Evolutionary conservation across 805 yeast species (phyloP).

Genomic region (Clavispora santaluciae): DNA sequence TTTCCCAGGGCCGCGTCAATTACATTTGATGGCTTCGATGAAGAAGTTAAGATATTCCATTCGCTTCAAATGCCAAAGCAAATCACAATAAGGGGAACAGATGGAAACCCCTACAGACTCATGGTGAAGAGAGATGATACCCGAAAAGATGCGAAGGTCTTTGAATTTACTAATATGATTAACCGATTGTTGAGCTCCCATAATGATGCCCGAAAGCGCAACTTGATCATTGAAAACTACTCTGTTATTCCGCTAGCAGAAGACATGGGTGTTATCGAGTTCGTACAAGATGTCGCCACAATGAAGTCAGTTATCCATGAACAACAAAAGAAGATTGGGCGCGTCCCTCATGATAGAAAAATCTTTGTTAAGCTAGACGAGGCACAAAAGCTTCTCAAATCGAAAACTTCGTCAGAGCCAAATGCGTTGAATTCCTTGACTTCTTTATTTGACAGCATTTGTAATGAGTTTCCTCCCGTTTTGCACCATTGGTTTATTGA

Average conservation of each 20-base stretch:
- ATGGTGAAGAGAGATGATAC: slow-evolving; percentile 90
- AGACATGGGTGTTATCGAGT: slow-evolving; percentile 81
- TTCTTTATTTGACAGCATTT: slow-evolving; percentile 20
- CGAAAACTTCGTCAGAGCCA: slow-evolving; percentile 2
- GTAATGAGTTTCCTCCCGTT: slow-evolving; percentile 55
- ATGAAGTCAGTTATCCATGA: slow-evolving; percentile 50
- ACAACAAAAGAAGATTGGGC: slow-evolving; percentile 23
- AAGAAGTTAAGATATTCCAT: slow-evolving; percentile 61
- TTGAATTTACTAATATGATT: slow-evolving; percentile 85
- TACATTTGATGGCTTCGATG: slow-evolving; percentile 61
- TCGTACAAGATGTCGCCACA: slow-evolving; percentile 70
- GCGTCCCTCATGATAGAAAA: slow-evolving; percentile 19
- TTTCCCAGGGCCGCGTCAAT: slow-evolving; percentile 39
- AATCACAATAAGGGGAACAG: slow-evolving; percentile 69
- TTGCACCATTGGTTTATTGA: slow-evolving; percentile 85
- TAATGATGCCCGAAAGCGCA: slow-evolving; percentile 68
- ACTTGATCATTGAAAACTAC: slow-evolving; percentile 69
- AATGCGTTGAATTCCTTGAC: slow-evolving; percentile 18
- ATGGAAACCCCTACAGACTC: slow-evolving; percentile 67
- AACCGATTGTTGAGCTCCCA: slow-evolving; percentile 66
- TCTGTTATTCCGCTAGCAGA: slow-evolving; percentile 87
- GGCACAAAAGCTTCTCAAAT: slow-evolving; percentile 24
- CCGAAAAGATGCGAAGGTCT: slow-evolving; percentile 88
- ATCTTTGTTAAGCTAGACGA: slow-evolving; percentile 27
- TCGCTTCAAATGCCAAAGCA: slow-evolving; percentile 88